Conservation (phyloP, 768 basidiomycete genomes). For the Russula compacta region DNA sequence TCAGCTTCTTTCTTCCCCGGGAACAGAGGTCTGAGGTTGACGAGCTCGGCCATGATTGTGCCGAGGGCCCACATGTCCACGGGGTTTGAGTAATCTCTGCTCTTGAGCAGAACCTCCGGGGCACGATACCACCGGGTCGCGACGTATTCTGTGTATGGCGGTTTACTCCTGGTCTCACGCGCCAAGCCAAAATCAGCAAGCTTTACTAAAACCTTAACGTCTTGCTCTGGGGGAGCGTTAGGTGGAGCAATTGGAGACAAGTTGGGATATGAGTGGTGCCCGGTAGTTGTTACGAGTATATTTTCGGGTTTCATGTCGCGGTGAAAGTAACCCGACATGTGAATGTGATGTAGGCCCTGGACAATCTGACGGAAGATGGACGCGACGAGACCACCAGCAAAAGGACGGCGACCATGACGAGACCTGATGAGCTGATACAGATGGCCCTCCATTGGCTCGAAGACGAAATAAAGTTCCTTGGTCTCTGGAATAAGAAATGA, state of each 20-base stretch:
- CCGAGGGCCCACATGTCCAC: conserved; percentile 99
- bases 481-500: conserved; percentile 94
- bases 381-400: conserved; percentile 94
- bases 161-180: conserved; percentile 74
- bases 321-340: conserved; percentile 90
- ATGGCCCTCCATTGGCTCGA: conserved; percentile 99
- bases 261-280: conserved; percentile 83
- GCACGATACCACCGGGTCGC: conserved; percentile 99
- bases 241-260: conserved; percentile 60
- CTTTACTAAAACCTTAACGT: conserved; percentile 95
- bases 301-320: conserved; percentile 99
- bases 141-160: conserved; percentile 98
- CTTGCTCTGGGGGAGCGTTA: conserved; percentile 68
- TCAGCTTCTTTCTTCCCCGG: conserved; percentile 90
- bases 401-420: conserved; percentile 84
- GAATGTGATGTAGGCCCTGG: conserved; percentile 86
- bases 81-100: conserved; percentile 89
- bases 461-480: conserved; percentile 97
- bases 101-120: conserved; percentile 88
- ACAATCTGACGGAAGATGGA: conserved; percentile 92
- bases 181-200: conserved; percentile 98
- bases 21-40: conserved; percentile 92
- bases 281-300: conserved; percentile 94
- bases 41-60: conserved; percentile 94
- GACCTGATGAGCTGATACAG: conserved; percentile 98